These are phyloP conservation scores for Scheffersomyces titani DNA, from an alignment of 1,139 yeast species.

Conservation along the genomic window DNA sequence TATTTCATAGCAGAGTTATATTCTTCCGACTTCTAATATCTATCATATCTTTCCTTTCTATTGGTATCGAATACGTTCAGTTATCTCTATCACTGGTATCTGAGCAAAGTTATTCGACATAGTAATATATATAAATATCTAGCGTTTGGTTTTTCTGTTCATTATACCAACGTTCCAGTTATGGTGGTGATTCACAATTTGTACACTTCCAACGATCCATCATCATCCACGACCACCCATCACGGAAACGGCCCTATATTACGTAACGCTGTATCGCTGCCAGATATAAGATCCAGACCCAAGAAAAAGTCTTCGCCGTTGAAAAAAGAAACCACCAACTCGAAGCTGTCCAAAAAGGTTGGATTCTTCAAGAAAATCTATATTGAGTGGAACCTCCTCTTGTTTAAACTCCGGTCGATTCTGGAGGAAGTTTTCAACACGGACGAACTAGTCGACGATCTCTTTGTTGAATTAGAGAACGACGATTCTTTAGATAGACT, in stretches of 20 bases:
- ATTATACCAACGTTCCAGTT: not conserved
- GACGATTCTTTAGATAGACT: slow-evolving; percentile 29
- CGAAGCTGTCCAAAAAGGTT: slow-evolving; percentile 9
- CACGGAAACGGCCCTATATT: not conserved
- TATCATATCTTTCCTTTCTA: not conserved
- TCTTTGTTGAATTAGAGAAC: slow-evolving; percentile 40
- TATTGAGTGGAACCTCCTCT: slow-evolving; percentile 34
- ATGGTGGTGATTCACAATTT: not conserved
- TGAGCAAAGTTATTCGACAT: not conserved
- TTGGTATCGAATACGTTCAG: not conserved
- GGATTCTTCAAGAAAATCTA: slow-evolving; percentile 36
- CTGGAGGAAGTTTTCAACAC: slow-evolving; percentile 46
- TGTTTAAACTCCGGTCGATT: slow-evolving; percentile 34
- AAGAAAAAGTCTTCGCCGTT: not conserved
- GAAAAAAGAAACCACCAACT: not conserved
- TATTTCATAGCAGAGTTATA: not conserved
- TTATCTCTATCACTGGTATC: not conserved
- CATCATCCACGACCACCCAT: slow-evolving; percentile 1
- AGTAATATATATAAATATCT: not conserved
- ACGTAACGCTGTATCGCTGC: slow-evolving; percentile 7
- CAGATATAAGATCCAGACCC: slow-evolving; percentile 1
- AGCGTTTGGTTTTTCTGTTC: not conserved
- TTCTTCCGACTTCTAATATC: not conserved
- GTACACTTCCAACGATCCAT: not conserved
- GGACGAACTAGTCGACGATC: slow-evolving; percentile 43